Evolutionary conservation across 176 grass and related monocot genomes (phyloP).

Genomic region (Carex scoparia): DNA sequence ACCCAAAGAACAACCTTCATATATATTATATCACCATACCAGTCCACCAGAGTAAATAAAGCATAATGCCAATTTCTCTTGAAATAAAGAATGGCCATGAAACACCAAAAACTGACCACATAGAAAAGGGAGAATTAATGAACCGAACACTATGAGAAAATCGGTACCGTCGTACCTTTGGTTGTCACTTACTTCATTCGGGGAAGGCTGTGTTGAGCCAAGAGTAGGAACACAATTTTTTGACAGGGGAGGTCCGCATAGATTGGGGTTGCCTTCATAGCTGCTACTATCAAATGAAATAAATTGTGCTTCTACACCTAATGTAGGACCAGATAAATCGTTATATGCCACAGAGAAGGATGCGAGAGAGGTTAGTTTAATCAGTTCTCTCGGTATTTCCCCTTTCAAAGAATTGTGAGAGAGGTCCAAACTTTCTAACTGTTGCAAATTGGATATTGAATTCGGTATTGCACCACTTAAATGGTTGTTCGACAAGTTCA

Average conservation of each 20-base stretch:
- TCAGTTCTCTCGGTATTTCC: not conserved
- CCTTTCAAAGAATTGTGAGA: conserved; percentile 26
- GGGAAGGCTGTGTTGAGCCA: not conserved
- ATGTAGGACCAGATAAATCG: conserved; percentile 33
- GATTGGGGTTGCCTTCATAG: conserved; percentile 23
- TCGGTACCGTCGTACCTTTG: not conserved
- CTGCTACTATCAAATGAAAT: not conserved
- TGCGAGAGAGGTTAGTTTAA: not conserved
- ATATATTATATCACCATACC: not conserved
- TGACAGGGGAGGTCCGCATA: not conserved
- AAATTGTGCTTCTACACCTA: conserved; percentile 9
- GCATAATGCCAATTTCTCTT: not conserved
- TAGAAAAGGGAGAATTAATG: not conserved
- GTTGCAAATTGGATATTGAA: not conserved
- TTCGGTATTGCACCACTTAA: conserved; percentile 11
- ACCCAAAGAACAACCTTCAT: not conserved
- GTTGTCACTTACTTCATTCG: too few relatives aligned
- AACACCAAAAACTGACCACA: not conserved
- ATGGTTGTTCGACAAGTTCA: conserved; percentile 26
- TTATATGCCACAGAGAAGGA: conserved; percentile 32
- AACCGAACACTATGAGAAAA: not conserved
- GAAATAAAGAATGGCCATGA: not conserved
- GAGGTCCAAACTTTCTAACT: conserved; percentile 27
- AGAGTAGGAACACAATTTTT: not conserved
- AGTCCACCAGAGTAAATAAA: not conserved